A percentile compares a stretch with the other conserved stretches of the same genome.
These are phyloP conservation scores for Skeletonema potamos DNA, from an alignment of 108 stramenopile genomes.

Conservation along the genomic window DNA sequence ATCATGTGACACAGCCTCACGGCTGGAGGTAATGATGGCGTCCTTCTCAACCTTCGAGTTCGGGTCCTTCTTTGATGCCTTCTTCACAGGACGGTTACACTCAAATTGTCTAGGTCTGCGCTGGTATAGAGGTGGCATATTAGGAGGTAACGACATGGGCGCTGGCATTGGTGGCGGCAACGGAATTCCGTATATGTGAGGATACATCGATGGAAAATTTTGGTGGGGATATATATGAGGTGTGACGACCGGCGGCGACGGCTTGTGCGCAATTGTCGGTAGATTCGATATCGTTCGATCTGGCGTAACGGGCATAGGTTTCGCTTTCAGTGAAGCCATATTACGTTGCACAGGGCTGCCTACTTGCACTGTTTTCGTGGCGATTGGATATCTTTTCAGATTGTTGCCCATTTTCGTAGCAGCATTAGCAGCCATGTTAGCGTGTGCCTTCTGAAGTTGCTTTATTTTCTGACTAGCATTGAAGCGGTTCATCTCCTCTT, in stretches of 20 bases:
- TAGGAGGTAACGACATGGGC: neutral
- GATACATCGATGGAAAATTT: slow-evolving; percentile 6
- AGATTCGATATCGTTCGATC: slow-evolving; percentile 16
- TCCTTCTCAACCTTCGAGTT: neutral
- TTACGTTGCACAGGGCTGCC: neutral
- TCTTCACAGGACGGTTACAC: neutral
- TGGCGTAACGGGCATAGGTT: slow-evolving; percentile 5
- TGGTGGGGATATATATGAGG: neutral
- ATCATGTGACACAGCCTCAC: slow-evolving; percentile 11
- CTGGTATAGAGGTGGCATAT: neutral
- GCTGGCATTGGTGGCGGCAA: slow-evolving; percentile 12
- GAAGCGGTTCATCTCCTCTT: slow-evolving; percentile 17
- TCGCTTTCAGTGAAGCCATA: neutral
- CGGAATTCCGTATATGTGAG: neutral
- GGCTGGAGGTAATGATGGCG: neutral
- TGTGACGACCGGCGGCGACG: neutral
- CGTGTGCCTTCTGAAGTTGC: slow-evolving; percentile 16
- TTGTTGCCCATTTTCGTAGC: neutral
- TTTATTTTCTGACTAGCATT: slow-evolving; percentile 35
- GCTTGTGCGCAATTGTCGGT: neutral
- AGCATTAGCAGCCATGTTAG: neutral
- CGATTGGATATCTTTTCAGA: neutral
- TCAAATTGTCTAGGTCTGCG: neutral
- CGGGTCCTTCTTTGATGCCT: neutral
- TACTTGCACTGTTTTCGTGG: neutral